Evolutionary conservation across 306 rosid species (phyloP).

Genomic region (Corylus americana): DNA sequence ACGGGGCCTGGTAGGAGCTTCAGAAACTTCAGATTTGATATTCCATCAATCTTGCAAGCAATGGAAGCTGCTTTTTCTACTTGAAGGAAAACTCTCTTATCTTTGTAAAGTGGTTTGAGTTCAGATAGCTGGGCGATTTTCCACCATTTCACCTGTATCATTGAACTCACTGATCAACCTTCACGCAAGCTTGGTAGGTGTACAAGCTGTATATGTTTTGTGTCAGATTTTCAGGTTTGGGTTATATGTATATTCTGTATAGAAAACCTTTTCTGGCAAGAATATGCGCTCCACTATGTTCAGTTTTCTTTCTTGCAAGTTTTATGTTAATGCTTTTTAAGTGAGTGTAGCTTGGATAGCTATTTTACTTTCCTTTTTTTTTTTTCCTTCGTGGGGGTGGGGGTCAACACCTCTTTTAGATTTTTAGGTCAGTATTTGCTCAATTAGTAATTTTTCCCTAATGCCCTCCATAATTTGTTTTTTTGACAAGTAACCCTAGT

Average conservation of each 20-base stretch:
- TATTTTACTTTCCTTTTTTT: too few species aligned
- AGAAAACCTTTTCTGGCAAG: conserved; percentile 38
- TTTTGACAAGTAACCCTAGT: too few species aligned
- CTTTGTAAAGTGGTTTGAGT: conserved; percentile 39
- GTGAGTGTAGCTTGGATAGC: background rate
- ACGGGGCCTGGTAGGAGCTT: conserved; percentile 67
- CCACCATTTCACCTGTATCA: conserved; percentile 21
- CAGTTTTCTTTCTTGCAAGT: conserved; percentile 14
- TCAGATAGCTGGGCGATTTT: conserved; percentile 28
- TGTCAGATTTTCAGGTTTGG: conserved; percentile 38
- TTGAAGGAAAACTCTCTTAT: conserved; percentile 27
- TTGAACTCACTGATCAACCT: conserved; percentile 20
- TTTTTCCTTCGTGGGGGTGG: too few species aligned
- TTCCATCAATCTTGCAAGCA: conserved; percentile 61
- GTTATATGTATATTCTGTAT: conserved; percentile 58
- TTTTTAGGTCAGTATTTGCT: background rate
- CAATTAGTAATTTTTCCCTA: background rate
- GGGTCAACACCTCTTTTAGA: background rate
- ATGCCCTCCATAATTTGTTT: too few species aligned
- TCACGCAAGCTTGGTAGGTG: conserved; percentile 33
- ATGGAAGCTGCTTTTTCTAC: conserved; percentile 69
- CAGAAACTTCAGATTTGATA: conserved; percentile 73
- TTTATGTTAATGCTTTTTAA: background rate
- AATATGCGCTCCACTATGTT: conserved; percentile 23
- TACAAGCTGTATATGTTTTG: conserved; percentile 35